phyloP scores from a whole-genome alignment of 495 filamentous ascomycete species.

The Talaromyces ruber region DNA sequence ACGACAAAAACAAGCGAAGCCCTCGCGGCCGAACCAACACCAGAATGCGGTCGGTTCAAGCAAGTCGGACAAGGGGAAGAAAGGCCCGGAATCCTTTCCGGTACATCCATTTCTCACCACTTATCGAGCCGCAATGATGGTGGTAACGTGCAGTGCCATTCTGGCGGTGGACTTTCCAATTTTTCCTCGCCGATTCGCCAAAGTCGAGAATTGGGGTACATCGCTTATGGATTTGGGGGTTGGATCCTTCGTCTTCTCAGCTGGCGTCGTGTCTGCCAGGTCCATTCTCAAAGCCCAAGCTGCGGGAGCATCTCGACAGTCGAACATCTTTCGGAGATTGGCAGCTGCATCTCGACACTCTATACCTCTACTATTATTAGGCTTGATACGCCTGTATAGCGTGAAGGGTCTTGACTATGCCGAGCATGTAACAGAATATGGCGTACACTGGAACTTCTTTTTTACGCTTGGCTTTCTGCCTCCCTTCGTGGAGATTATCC shows the following conservation, averaged over 20 bases:
- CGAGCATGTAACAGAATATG: constrained; percentile 96
- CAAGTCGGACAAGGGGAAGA: neutral
- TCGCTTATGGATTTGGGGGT: constrained; percentile 98
- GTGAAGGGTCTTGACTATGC: constrained; percentile 95
- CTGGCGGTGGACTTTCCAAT: constrained; percentile 93
- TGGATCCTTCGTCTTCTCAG: constrained; percentile 94
- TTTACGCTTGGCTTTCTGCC: constrained; percentile 89
- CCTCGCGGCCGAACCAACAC: constrained; percentile 35
- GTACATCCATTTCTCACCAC: constrained; percentile 85
- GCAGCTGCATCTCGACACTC: constrained; percentile 64
- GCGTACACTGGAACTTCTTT: constrained; percentile 99
- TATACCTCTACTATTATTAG: constrained; percentile 72
- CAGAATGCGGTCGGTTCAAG: constrained; percentile 3
- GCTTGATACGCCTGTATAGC: constrained; percentile 70
- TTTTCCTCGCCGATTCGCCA: constrained; percentile 91
- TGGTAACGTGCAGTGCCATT: constrained; percentile 87
- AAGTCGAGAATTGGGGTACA: constrained; percentile 97
- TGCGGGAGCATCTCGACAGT: constrained; percentile 26
- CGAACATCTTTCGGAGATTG: constrained; percentile 45
- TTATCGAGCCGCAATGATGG: constrained; percentile 85
- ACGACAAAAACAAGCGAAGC: constrained; percentile 44
- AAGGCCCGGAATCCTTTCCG: constrained; percentile 47
- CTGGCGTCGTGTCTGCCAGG: constrained; percentile 84
- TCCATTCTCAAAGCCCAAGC: constrained; percentile 64
- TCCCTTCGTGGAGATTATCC: constrained; percentile 82